A percentile compares a stretch with the other conserved stretches of the same genome.
These are phyloP conservation scores for Dysphania ambrosioides DNA, from an alignment of 148 eudicot genomes.

Conservation along the genomic window DNA sequence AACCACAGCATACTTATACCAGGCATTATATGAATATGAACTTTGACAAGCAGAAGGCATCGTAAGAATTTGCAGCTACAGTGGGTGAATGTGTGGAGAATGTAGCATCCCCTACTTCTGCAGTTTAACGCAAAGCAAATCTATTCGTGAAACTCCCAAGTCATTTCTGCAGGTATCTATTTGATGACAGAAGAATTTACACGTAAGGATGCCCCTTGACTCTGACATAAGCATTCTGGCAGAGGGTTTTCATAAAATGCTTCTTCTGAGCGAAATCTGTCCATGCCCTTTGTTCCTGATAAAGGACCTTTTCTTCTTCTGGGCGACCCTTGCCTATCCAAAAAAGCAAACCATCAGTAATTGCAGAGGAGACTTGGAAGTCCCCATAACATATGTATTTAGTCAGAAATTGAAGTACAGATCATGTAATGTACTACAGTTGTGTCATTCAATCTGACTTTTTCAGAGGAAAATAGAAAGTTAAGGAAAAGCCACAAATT, in stretches of 20 bases:
- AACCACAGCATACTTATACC: background rate
- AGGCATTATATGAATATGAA: background rate
- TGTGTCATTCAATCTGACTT: too few species aligned
- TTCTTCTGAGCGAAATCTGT: constrained; percentile 89
- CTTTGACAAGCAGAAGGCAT: background rate
- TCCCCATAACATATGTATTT: background rate
- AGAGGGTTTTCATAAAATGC: constrained; percentile 93
- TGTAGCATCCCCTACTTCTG: background rate
- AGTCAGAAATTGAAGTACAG: background rate
- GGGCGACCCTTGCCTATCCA: constrained; percentile 82
- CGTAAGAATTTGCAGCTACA: background rate
- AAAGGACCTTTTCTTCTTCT: constrained; percentile 90
- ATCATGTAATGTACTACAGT: background rate
- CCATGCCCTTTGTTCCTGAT: constrained; percentile 87
- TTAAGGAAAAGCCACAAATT: background rate
- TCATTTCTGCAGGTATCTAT: constrained; percentile 4
- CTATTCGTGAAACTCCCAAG: background rate
- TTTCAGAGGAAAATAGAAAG: too few species aligned
- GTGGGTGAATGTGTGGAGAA: background rate
- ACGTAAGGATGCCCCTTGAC: background rate
- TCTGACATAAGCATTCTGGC: constrained; percentile 85
- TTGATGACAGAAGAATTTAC: constrained; percentile 25
- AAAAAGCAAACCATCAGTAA: constrained; percentile 2
- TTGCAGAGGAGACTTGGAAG: background rate
- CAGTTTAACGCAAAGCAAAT: background rate